phyloP scores from a whole-genome alignment of 495 filamentous ascomycete species.

The Cercophora newfieldiana region DNA sequence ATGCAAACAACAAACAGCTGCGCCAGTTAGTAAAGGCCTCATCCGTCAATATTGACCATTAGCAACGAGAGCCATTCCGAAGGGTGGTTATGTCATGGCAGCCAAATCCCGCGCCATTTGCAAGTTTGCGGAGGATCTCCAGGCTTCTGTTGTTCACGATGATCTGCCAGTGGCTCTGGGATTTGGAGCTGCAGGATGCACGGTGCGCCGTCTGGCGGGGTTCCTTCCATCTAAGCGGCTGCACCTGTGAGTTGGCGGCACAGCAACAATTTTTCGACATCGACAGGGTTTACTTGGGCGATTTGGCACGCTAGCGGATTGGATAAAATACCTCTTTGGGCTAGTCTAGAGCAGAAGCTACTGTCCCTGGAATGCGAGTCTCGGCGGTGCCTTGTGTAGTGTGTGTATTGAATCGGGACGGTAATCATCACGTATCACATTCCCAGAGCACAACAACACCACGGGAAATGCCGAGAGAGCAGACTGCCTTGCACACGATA shows the following conservation, averaged over 20 bases:
- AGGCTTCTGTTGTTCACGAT: not conserved
- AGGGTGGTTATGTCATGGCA: not conserved
- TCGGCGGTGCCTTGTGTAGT: not conserved
- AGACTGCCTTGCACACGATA: not conserved
- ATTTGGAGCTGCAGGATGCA: not conserved
- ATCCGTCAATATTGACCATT: not conserved
- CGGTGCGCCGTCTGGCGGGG: not conserved
- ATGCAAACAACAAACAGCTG: not conserved
- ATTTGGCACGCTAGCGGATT: not conserved
- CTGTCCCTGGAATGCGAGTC: not conserved
- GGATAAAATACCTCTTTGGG: not conserved
- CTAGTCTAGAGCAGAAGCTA: not conserved
- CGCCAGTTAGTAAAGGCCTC: not conserved
- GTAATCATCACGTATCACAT: not conserved
- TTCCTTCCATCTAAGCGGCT: not conserved
- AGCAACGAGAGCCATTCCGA: not conserved
- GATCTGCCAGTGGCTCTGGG: not conserved
- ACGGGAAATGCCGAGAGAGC: not conserved
- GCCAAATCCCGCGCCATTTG: not conserved
- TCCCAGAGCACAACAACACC: not conserved
- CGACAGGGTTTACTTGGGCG: not conserved
- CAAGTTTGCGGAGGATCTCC: not conserved
- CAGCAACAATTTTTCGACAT: not conserved
- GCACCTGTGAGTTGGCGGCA: not conserved
- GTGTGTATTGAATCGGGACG: not conserved